phyloP scores from a whole-genome alignment of 225 moss, liverwort and hornwort species.

The Neckera pumila region DNA sequence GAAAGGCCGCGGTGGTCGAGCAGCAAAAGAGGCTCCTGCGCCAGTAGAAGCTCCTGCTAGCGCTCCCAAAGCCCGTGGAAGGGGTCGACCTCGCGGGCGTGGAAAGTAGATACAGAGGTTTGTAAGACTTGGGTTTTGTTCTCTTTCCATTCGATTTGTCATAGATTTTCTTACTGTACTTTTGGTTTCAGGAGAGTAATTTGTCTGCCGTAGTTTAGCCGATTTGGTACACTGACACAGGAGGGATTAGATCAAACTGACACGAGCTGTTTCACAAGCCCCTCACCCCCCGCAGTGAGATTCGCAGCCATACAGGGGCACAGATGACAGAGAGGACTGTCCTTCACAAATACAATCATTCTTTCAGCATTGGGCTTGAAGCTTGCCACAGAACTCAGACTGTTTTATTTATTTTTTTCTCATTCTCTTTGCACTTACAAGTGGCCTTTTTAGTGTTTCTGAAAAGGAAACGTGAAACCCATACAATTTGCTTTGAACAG shows the following conservation, averaged over 20 bases:
- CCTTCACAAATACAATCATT: constrained; percentile 20
- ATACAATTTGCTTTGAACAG: background rate
- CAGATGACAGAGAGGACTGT: constrained; percentile 8
- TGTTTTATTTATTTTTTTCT: background rate
- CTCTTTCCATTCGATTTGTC: constrained; percentile 6
- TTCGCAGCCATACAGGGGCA: constrained; percentile 10
- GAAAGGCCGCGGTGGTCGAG: constrained; percentile 32
- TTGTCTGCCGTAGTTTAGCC: constrained; percentile 13
- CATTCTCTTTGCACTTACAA: background rate
- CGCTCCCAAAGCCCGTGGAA: constrained; percentile 38
- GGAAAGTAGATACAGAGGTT: constrained; percentile 26
- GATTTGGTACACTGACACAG: constrained; percentile 26
- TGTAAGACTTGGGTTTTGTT: background rate
- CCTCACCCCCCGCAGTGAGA: background rate
- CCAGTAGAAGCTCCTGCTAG: constrained; percentile 11
- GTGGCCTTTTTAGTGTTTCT: background rate
- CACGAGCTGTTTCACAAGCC: background rate
- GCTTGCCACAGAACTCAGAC: background rate
- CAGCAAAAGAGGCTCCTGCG: constrained; percentile 10
- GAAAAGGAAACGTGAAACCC: background rate
- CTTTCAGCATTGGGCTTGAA: constrained; percentile 26
- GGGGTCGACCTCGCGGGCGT: constrained; percentile 50
- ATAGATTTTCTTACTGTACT: background rate
- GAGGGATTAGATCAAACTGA: constrained; percentile 9
- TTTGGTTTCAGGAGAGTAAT: background rate